These are phyloP conservation scores for Skeletonema menzelii DNA, from an alignment of 108 stramenopile species.

Conservation along the genomic window DNA sequence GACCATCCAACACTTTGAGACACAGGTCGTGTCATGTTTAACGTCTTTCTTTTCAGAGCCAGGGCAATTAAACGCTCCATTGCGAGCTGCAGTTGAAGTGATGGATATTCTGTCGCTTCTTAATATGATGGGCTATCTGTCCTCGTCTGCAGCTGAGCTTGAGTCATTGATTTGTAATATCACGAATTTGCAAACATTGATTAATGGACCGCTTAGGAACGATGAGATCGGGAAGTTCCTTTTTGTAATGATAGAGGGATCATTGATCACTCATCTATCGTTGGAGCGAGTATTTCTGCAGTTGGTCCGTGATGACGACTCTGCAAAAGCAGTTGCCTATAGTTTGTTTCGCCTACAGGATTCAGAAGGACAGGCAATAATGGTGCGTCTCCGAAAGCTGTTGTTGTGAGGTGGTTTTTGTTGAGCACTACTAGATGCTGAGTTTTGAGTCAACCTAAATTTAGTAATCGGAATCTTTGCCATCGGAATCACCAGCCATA, in stretches of 20 bases:
- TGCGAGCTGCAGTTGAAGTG: slow-evolving; percentile 18
- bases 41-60: slow-evolving; percentile 8
- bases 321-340: background rate
- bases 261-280: slow-evolving; percentile 6
- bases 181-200: slow-evolving; percentile 14
- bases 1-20: slow-evolving; percentile 23
- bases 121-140: slow-evolving; percentile 23
- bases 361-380: background rate
- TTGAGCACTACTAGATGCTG: background rate
- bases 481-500: background rate
- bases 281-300: slow-evolving; percentile 14
- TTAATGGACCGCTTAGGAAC: background rate
- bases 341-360: background rate
- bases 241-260: slow-evolving; percentile 28
- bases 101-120: slow-evolving; percentile 20
- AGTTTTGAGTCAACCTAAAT: too few species aligned
- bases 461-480: too few species aligned
- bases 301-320: background rate
- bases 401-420: background rate
- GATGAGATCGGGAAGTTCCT: slow-evolving; percentile 13
- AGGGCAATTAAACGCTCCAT: background rate
- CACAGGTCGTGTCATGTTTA: slow-evolving; percentile 6
- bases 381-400: background rate
- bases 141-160: slow-evolving; percentile 7
- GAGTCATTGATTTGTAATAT: slow-evolving; percentile 15